Percentiles rank a stretch among this genome's conserved stretches.
These are phyloP conservation scores for Botrytis fabae DNA, from an alignment of 2,329 filamentous ascomycete species.

Conservation along the genomic window DNA sequence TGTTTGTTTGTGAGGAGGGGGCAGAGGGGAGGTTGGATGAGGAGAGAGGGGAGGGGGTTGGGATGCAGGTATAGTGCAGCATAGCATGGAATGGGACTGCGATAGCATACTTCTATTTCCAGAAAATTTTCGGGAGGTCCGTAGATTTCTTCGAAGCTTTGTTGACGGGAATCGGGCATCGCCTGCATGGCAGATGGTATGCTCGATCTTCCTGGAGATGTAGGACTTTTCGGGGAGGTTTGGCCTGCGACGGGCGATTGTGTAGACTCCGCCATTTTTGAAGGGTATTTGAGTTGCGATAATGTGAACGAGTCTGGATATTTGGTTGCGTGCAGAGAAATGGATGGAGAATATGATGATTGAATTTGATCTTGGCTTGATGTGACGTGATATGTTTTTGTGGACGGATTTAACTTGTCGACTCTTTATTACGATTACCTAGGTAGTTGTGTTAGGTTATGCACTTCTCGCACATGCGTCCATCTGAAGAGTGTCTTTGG, in stretches of 20 bases:
- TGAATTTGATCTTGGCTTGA: background rate
- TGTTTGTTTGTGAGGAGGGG: background rate
- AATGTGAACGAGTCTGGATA: background rate
- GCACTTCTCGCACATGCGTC: background rate
- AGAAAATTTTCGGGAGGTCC: slow-evolving; percentile 98
- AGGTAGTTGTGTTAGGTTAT: background rate
- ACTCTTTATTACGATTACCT: background rate
- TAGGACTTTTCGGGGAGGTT: slow-evolving; percentile 17
- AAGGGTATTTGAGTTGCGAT: background rate
- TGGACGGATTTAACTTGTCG: background rate
- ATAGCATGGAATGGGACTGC: slow-evolving; percentile 19
- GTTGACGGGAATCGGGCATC: slow-evolving; percentile 74
- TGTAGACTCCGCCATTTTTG: slow-evolving; percentile 18
- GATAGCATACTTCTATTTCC: slow-evolving; percentile 79
- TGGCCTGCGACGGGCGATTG: slow-evolving; percentile 10
- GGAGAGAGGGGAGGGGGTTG: slow-evolving; percentile 1
- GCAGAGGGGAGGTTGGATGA: slow-evolving; percentile 9
- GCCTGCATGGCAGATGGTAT: slow-evolving; percentile 52
- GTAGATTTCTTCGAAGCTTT: slow-evolving; percentile 99
- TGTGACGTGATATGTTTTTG: slow-evolving; percentile 8
- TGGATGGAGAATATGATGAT: background rate
- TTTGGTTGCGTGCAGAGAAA: background rate
- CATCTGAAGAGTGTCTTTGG: background rate
- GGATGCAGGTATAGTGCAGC: slow-evolving; percentile 21
- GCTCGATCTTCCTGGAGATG: slow-evolving; percentile 19